phyloP scores from a whole-genome alignment of 2,329 filamentous ascomycete genomes.

The Fusarium nurragi region DNA sequence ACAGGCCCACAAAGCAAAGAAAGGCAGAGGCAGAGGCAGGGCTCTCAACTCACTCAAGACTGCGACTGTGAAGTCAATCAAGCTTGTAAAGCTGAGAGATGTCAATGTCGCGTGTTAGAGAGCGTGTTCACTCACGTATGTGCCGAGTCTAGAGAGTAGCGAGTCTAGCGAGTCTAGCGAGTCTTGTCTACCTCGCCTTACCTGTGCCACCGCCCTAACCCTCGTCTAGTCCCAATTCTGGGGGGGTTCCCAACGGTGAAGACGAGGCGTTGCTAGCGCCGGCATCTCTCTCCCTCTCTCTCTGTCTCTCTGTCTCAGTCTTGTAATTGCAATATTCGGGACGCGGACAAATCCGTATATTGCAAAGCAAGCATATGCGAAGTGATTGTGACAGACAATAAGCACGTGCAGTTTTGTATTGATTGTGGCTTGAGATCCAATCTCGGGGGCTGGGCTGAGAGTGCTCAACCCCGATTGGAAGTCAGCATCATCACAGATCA shows the following conservation, averaged over 20 bases:
- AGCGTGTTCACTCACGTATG: too few relatives aligned
- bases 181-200: constrained; percentile 6
- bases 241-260: constrained; percentile 32
- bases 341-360: constrained; percentile 4
- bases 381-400: constrained; percentile 17
- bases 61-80: too few relatives aligned
- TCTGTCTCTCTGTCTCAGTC: background rate
- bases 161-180: too few relatives aligned
- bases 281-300: constrained; percentile 25
- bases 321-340: background rate
- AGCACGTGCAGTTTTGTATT: background rate
- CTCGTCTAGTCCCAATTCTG: constrained; percentile 8
- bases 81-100: background rate
- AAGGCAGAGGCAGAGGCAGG: background rate
- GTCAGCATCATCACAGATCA: background rate
- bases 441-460: constrained; percentile 23
- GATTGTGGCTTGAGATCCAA: constrained; percentile 2
- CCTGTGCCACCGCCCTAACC: constrained; percentile 1
- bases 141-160: too few relatives aligned
- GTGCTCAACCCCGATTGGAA: background rate
- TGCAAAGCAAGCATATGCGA: background rate
- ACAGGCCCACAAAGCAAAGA: constrained; percentile 22
- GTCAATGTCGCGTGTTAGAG: background rate
- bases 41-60: too few relatives aligned
- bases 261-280: constrained; percentile 37